Evolutionary conservation across 768 basidiomycete species (phyloP).

Genomic region (Leccinum rimulosum): DNA sequence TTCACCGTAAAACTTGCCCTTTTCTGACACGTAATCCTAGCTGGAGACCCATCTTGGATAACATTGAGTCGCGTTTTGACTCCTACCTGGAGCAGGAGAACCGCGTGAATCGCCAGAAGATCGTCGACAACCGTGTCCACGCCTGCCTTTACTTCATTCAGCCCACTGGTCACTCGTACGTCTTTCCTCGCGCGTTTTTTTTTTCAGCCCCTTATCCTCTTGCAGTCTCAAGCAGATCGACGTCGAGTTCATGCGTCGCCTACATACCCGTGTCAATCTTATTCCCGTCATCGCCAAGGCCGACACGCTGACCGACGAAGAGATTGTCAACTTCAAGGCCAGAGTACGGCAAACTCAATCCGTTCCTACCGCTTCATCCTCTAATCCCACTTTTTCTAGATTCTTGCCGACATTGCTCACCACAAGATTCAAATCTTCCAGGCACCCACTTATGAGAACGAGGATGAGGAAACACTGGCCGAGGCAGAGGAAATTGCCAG

Average conservation of each 20-base stretch:
- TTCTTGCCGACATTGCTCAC: constrained; percentile 88
- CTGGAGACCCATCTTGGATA: constrained; percentile 98
- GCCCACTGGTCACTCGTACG: constrained; percentile 96
- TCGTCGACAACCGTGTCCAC: constrained; percentile 96
- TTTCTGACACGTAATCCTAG: constrained; percentile 40
- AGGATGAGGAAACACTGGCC: constrained; percentile 96
- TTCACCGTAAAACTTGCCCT: constrained; percentile 8
- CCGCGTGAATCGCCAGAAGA: constrained; percentile 91
- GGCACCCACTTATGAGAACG: constrained; percentile 95
- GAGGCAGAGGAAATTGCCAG: constrained; percentile 97
- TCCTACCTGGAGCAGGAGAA: constrained; percentile 98
- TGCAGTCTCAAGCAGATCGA: constrained; percentile 93
- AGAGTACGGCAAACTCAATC: constrained; percentile 50
- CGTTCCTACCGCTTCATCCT: background rate
- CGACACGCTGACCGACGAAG: constrained; percentile 96
- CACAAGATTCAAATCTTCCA: constrained; percentile 99
- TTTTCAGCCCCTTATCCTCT: background rate
- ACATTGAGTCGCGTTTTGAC: constrained; percentile 97
- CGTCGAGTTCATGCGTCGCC: constrained; percentile 97
- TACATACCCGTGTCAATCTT: constrained; percentile 96
- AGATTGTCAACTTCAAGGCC: constrained; percentile 89
- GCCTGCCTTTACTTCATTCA: constrained; percentile 99
- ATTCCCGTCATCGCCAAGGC: constrained; percentile 99
- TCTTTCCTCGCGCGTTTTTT: background rate
- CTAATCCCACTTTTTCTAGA: constrained; percentile 42